Percentiles rank a stretch among this genome's conserved stretches.
These are phyloP conservation scores for Leptographium lundbergii DNA, from an alignment of 2,329 filamentous ascomycete species.

Conservation along the genomic window DNA sequence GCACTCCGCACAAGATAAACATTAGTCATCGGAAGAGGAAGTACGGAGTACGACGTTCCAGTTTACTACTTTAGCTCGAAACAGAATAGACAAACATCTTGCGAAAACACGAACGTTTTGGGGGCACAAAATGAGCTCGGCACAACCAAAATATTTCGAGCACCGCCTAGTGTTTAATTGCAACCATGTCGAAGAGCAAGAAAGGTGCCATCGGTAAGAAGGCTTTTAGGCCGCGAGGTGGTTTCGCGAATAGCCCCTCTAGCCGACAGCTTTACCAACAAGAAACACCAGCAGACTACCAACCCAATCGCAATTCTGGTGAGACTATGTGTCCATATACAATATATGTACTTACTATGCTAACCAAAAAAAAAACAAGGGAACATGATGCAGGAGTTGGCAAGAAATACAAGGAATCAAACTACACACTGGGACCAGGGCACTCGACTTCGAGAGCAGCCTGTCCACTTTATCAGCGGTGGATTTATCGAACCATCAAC, in stretches of 20 bases:
- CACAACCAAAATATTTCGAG: neutral
- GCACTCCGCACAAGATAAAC: neutral
- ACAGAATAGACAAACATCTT: neutral
- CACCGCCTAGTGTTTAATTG: neutral
- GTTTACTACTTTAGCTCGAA: neutral
- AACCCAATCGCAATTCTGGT: neutral
- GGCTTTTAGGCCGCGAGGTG: constrained; percentile 1
- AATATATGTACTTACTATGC: neutral
- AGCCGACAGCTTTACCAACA: neutral
- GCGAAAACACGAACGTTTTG: neutral
- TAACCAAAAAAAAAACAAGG: constrained; percentile 12
- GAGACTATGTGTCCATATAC: neutral
- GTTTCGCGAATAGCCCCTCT: neutral
- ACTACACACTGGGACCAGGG: constrained; percentile 25
- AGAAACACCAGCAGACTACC: neutral
- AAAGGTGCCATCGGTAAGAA: constrained; percentile 10
- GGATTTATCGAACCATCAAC: constrained; percentile 38
- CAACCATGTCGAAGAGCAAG: constrained; percentile 13
- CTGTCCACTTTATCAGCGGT: constrained; percentile 41
- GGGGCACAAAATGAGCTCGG: neutral
- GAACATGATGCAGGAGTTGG: constrained; percentile 34
- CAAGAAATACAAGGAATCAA: constrained; percentile 35
- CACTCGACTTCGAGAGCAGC: constrained; percentile 32
- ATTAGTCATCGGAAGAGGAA: neutral
- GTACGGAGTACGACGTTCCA: too few species aligned